Conservation (phyloP, 768 basidiomycete genomes). For the Mycena maculata region DNA sequence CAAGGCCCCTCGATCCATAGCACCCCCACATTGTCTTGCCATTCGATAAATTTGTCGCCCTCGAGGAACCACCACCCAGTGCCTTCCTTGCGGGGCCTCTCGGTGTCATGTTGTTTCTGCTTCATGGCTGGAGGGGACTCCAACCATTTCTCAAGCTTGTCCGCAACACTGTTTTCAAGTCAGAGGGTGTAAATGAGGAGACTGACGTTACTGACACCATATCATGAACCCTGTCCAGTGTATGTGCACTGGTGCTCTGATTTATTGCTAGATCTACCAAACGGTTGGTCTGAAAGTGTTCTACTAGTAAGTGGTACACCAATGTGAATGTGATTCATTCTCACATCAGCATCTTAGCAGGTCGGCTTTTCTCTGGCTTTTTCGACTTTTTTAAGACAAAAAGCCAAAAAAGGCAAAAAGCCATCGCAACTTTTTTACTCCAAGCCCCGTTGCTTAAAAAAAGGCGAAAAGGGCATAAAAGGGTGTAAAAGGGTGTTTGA, state of each 20-base stretch:
- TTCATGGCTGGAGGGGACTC: neutral
- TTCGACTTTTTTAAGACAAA: no score
- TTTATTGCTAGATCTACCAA: slow-evolving; percentile 12
- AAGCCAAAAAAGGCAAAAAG: no score
- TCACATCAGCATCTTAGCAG: no score
- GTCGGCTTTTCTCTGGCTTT: no score
- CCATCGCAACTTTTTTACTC: no score
- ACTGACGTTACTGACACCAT: neutral
- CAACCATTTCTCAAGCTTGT: slow-evolving; percentile 4
- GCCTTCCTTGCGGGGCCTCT: neutral
- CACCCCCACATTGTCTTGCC: neutral
- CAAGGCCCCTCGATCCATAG: slow-evolving; percentile 5
- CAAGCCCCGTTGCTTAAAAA: no score
- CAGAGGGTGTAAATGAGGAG: neutral
- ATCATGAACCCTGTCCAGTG: neutral
- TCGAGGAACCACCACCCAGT: slow-evolving; percentile 6
- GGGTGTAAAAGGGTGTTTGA: no score
- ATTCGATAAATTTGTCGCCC: neutral
- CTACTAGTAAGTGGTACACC: no score
- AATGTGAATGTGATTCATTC: no score
- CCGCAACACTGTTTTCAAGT: neutral
- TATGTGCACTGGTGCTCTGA: neutral
- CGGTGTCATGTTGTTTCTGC: neutral
- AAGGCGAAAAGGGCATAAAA: no score
- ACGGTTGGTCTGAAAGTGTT: slow-evolving; percentile 8